Base-by-base conservation (phyloP, 23 red algal species). In the Gracilaria domingensis region DNA sequence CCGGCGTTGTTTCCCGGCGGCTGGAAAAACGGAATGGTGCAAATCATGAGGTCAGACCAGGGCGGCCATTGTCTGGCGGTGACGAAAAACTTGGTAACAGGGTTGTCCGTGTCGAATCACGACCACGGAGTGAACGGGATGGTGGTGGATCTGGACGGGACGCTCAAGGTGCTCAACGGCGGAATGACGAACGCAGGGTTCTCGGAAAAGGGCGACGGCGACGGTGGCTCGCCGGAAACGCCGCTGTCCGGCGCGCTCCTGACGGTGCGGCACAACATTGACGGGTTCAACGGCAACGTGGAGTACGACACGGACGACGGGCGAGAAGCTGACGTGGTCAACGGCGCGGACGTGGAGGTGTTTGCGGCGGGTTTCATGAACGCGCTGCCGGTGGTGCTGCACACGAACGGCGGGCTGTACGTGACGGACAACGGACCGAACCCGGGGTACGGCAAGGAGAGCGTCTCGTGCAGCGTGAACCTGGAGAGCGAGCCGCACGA, bases 101-200 rank as follows among this genome's bases (percentile, higher is more conserved):
- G 88, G 67, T 18, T 92, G 33, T 83, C 88, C 12, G 88, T 92
- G 2, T 83, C 78, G 37, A 92, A 92, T 37, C 88, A 92, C 32
- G 88, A 92, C 73, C 88, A 92, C 77, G 88, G 88, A 13, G 88
- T 92, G 11, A 92, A 92, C 37, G 88, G 88, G 51, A 82, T 83
- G 65, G 75, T 83, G 60, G 58, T 82, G 14, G 88, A 76, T 26
- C 45, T 83, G 21, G 73, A 92, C 18, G 88, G 88, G 29, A 82
- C 64, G 47, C 88, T 92, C 50, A 81, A 92, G 54, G 88, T 92
- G 0, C 64, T 77, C 35, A 74, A 87, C 54, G 88, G 88, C 13
- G 88, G 88, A 29, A 83, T 92, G 88, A 92, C 88, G 11, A 92
- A 92, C 35, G 88, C 88, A 0, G 88, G 88, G 3, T 71, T 73